Evolutionary conservation across 106 monocot genomes (phyloP).

Genomic region (Dendrobium huoshanense): DNA sequence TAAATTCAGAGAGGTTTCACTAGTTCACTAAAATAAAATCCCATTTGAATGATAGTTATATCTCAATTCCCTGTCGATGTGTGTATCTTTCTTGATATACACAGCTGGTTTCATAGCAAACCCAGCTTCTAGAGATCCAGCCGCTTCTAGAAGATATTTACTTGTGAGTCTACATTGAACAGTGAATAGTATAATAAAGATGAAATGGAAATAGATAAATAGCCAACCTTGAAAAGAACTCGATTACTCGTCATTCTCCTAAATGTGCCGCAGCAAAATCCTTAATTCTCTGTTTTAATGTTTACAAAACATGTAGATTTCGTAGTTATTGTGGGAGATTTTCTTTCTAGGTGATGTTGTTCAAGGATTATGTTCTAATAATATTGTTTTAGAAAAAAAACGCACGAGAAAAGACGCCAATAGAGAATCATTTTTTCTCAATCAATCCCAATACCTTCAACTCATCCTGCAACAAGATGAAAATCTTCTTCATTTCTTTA

Average conservation of each 20-base stretch:
- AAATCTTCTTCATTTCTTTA: constrained; percentile 75
- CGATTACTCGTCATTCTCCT: constrained; percentile 20
- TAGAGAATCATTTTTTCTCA: constrained; percentile 1
- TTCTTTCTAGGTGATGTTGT: not conserved
- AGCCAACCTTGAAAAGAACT: not conserved
- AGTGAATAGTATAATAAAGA: not conserved
- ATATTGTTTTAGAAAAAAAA: too few relatives aligned
- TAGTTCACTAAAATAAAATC: too few relatives aligned
- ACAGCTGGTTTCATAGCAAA: not conserved
- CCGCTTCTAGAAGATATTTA: not conserved
- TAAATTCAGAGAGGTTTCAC: too few relatives aligned
- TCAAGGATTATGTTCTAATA: not conserved
- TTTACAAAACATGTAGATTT: constrained; percentile 25
- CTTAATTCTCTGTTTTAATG: constrained; percentile 61
- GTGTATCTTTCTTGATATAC: too few relatives aligned
- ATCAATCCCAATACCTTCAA: constrained; percentile 34
- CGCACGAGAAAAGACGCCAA: too few relatives aligned
- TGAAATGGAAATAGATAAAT: not conserved
- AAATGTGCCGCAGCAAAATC: constrained; percentile 35
- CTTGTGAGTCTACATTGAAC: not conserved
- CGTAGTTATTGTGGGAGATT: not conserved
- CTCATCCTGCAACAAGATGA: constrained; percentile 76
- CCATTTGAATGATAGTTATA: too few relatives aligned
- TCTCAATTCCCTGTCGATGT: too few relatives aligned
- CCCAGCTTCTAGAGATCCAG: too few relatives aligned